A percentile compares a stretch with the other conserved stretches of the same genome.
phyloP scores from a whole-genome alignment of 2,329 filamentous ascomycete species.

The Trichoderma sp. region DNA sequence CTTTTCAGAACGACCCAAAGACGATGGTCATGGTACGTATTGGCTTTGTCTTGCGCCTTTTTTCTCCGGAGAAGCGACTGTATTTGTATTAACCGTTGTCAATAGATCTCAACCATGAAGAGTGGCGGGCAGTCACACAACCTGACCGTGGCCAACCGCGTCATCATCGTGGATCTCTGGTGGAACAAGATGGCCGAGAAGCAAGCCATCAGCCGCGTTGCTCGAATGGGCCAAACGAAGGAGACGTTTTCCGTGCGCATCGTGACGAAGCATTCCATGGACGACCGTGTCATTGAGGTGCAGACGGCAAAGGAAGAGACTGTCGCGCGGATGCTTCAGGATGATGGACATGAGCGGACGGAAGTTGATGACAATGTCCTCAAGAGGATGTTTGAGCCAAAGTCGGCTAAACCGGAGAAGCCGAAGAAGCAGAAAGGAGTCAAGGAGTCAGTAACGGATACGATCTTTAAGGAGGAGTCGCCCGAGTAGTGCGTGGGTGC shows the following conservation, averaged over 20 bases:
- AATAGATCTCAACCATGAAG: conserved; percentile 34
- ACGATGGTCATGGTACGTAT: neutral
- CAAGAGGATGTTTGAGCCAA: neutral
- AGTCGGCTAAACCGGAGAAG: neutral
- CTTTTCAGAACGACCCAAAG: neutral
- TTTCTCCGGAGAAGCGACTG: too few relatives aligned
- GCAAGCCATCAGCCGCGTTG: conserved; percentile 64
- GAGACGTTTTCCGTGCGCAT: neutral
- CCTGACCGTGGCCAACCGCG: conserved; percentile 50
- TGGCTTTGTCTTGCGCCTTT: accelerated
- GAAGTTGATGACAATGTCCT: neutral
- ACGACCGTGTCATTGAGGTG: neutral
- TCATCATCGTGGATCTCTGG: conserved; percentile 59
- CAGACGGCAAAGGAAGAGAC: neutral
- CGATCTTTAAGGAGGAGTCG: neutral
- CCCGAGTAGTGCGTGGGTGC: too few relatives aligned
- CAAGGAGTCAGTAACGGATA: too few relatives aligned
- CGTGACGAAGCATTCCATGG: neutral
- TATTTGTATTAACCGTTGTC: neutral
- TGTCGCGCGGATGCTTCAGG: neutral
- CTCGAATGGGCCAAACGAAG: conserved; percentile 55
- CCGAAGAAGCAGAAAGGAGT: neutral
- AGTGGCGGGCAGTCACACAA: conserved; percentile 47
- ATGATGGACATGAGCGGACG: neutral
- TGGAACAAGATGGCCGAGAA: conserved; percentile 65